Evolutionary conservation across 768 basidiomycete species (phyloP).

Genomic region (Lepiota venenata): DNA sequence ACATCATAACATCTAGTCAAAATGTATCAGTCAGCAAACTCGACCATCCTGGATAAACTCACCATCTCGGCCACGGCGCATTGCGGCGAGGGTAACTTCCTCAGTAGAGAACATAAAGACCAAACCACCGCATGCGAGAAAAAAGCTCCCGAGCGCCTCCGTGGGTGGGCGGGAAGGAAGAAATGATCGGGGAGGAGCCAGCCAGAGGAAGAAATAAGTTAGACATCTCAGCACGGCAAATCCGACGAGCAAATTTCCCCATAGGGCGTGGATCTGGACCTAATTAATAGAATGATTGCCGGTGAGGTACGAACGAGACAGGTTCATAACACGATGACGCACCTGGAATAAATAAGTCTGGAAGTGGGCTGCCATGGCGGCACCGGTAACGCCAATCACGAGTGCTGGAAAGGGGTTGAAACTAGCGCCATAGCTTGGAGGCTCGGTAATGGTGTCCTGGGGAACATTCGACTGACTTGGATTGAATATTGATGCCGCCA

Average conservation of each 20-base stretch:
- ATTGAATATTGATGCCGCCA: constrained; percentile 53
- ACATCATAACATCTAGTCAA: constrained; percentile 79
- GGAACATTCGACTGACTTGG: constrained; percentile 22
- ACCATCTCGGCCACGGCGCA: constrained; percentile 88
- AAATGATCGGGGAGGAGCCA: constrained; percentile 77
- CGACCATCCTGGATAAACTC: constrained; percentile 20
- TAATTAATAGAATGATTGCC: constrained; percentile 21
- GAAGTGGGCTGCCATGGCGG: constrained; percentile 90
- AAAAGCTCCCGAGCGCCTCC: constrained; percentile 85
- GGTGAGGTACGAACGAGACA: not conserved
- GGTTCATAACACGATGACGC: constrained; percentile 9
- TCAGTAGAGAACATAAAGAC: constrained; percentile 90
- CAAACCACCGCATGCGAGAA: constrained; percentile 84
- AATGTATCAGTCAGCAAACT: constrained; percentile 3
- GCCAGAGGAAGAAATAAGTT: constrained; percentile 95
- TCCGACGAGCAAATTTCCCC: constrained; percentile 83
- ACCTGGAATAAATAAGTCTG: constrained; percentile 91
- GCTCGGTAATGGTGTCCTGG: constrained; percentile 54
- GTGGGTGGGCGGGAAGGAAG: constrained; percentile 92
- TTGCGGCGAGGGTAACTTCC: constrained; percentile 86
- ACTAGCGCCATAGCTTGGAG: constrained; percentile 67
- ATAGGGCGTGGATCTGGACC: constrained; percentile 88
- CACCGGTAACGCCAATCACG: constrained; percentile 90
- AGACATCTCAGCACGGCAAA: constrained; percentile 79
- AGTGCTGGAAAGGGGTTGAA: constrained; percentile 94